Base-by-base conservation (phyloP, 1,284 basidiomycete species). In the Apiotrichum veenhuisii region DNA sequence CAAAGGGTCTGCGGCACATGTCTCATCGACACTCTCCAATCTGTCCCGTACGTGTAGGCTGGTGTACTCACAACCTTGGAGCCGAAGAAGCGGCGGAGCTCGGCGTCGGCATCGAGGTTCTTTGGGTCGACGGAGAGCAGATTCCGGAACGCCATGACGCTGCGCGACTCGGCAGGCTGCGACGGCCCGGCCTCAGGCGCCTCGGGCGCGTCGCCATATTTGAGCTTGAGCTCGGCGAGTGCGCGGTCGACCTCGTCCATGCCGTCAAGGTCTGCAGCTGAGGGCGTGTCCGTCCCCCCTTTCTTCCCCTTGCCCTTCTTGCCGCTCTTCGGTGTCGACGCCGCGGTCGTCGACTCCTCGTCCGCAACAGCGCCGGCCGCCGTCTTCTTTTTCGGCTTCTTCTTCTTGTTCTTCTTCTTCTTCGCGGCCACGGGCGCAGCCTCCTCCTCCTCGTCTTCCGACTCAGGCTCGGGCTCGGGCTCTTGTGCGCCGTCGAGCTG, bases 41-140 rank as follows among this genome's bases (percentile, higher is more conserved):
- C n/a, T n/a, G n/a, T n/a, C n/a, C n/a, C n/a, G n/a, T n/a, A n/a
- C n/a, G n/a, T 11, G 9, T 18, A 25, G 30, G 14, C 8, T 20
- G 1, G n/a, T 18, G 3, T 3, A 58, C 84, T 79, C 17, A 95
- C 83, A 52, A 95, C 91, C 71, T 87, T 89, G 9, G 89, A 83
- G 1, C 93, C 93, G 68, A 97, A 97, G 81, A 96, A 94, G 61
- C 85, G 87, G 55, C 88, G 85, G 75, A 96, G 83, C 73, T 97
- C 93, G 0, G 86, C 86, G 56, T 94, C 91, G 12, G 86, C 82
- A 60, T 96, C 91, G 18, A 96, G 84, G 65, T 91, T 82, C 52
- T 86, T 80, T 1, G 87, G 78, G 0, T 89, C 90, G 5, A 93
- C 85, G 0, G 86, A 80, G 7, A 95, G 81, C 1, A 94, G 81